These are phyloP conservation scores for Stipa capillata DNA, from an alignment of 176 grass and related monocot genomes.

Conservation along the genomic window DNA sequence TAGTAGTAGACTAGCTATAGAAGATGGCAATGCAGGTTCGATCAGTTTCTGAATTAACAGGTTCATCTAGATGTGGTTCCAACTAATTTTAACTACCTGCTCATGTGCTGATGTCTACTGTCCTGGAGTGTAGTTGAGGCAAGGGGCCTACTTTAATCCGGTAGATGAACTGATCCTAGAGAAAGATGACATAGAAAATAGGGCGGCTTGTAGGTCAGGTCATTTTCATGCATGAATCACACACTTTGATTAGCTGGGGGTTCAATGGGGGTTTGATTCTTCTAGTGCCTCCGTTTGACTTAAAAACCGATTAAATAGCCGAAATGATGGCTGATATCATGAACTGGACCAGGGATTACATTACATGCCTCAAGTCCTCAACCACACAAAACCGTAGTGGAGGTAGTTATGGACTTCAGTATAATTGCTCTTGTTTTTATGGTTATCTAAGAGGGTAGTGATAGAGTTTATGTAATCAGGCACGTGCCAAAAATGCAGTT, in stretches of 20 bases:
- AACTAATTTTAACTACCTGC: slow-evolving; percentile 32
- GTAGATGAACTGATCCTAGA: slow-evolving; percentile 43
- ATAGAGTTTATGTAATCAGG: not conserved
- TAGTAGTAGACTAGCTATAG: not conserved
- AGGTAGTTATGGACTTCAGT: slow-evolving; percentile 16
- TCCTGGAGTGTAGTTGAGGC: slow-evolving; percentile 20
- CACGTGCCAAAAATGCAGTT: not conserved
- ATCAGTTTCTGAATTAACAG: not conserved
- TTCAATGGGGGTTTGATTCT: slow-evolving; percentile 2
- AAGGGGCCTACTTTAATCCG: slow-evolving; percentile 13
- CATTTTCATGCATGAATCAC: slow-evolving; percentile 3
- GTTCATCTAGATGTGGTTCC: not conserved
- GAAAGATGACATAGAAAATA: slow-evolving; percentile 9
- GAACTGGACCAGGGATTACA: not conserved
- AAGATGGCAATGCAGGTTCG: not conserved
- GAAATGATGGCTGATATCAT: slow-evolving; percentile 30
- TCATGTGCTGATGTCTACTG: slow-evolving; percentile 13
- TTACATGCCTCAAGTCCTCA: not conserved
- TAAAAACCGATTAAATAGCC: not conserved
- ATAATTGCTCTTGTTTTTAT: not conserved
- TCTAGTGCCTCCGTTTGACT: slow-evolving; percentile 20
- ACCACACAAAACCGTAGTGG: not conserved
- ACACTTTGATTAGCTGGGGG: not conserved
- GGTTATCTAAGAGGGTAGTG: not conserved
- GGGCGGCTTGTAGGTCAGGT: slow-evolving; percentile 1